These are phyloP conservation scores for Ganoderma leucocontextum DNA, from an alignment of 1,284 basidiomycete genomes.

Conservation along the genomic window DNA sequence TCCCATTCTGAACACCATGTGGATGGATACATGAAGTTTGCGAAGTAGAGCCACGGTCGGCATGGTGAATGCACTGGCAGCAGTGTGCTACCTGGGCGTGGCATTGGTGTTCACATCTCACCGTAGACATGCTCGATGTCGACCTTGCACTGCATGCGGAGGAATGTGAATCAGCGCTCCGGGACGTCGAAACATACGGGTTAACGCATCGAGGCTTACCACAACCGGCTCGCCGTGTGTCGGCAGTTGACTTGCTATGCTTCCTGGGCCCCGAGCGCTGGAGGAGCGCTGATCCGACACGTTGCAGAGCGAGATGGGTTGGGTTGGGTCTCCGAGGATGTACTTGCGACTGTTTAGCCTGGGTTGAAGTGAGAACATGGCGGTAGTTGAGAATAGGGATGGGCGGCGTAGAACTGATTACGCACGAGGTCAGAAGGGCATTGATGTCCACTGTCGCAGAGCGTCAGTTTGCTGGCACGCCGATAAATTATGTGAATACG, in stretches of 20 bases:
- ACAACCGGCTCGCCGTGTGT: background rate
- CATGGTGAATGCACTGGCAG: no score
- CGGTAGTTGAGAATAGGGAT: background rate
- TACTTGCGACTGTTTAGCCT: background rate
- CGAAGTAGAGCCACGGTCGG: no score
- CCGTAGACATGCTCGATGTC: background rate
- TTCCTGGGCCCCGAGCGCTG: background rate
- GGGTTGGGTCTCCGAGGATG: background rate
- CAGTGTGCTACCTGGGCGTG: no score
- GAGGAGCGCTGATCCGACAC: background rate
- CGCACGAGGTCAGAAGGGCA: background rate
- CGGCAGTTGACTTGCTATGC: background rate
- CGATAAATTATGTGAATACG: background rate
- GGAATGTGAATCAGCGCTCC: background rate
- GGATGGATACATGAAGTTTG: no score
- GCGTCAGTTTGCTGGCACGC: background rate
- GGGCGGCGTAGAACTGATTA: background rate
- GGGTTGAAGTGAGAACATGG: no score
- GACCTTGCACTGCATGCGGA: background rate
- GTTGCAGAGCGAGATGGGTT: background rate
- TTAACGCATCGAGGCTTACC: background rate
- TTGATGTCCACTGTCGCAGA: background rate
- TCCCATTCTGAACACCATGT: no score
- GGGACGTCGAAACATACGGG: background rate
- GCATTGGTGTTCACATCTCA: background rate